Base-by-base conservation (phyloP, 164 flowering plant species). In the Vitis rupestris region DNA sequence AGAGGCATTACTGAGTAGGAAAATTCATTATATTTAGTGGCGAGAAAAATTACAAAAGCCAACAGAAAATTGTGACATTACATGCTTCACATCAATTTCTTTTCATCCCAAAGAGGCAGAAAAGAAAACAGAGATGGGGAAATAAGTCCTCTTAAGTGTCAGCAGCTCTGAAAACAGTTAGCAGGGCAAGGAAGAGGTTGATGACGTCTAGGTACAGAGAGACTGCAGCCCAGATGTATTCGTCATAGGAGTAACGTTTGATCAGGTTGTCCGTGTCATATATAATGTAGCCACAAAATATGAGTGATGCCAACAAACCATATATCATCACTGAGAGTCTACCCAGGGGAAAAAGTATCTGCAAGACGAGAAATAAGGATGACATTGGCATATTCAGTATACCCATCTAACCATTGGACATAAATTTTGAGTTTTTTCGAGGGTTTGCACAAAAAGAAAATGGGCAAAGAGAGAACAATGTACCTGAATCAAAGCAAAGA, bases 241-340 rank as follows among this genome's bases (percentile, higher is more conserved):
- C 96, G 59, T 96, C 99, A 19, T 96, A 96, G 0, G 89, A 52
- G 74, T 81, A 83, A 4, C 99, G 87, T 81, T 92, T 93, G 78
- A 96, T 96, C 76, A 96, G 77, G 63, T 96, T 90, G 73, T 96
- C 97, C 0, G 99, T 93, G 80, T 93, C 99, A 47, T 93, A 96
- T 1, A 96, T 74, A 23, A 92, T 90, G 80, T 87, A 96, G 0
- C 92, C 97, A 53, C 93, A 90, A 83, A 93, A 96, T 65, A 96
- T 81, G 64, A 93, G 73, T 0, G 99, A 78, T 0, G 91, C 97
- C 73, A 96, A 50, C 16, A 81, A 70, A 4, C 96, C 98, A 44
- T 86, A 92, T 47, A 93, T 86, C 97, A 87, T 93, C 67, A 79
- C 75, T 0, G 90, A 72, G 29, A 86, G 61, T 76, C 62, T 82